Percentiles rank a stretch among this genome's conserved stretches.
phyloP scores from a whole-genome alignment of 345 rosid genomes.

The Geranium rotundifolium region DNA sequence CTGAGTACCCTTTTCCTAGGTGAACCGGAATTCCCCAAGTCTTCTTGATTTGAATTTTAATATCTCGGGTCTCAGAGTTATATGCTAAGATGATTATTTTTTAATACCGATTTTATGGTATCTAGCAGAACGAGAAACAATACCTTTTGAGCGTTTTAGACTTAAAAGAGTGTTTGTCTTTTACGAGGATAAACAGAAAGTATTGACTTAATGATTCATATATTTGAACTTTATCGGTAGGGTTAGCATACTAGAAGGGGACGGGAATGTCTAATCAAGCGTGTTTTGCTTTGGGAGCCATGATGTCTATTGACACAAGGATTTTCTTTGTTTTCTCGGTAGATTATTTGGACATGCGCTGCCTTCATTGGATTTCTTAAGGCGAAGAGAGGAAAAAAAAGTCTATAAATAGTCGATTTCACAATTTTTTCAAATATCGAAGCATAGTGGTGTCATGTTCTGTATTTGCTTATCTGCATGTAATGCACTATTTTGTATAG shows the following conservation, averaged over 20 bases:
- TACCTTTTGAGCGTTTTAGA: not conserved
- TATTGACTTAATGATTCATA: not conserved
- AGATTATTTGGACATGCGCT: slow-evolving; percentile 32
- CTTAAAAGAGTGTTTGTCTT: not conserved
- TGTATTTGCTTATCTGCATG: slow-evolving; percentile 12
- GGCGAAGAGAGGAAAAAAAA: slow-evolving; percentile 13
- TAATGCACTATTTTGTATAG: slow-evolving; percentile 12
- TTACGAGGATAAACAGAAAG: not conserved
- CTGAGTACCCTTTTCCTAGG: no score
- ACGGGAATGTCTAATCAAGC: slow-evolving; percentile 8
- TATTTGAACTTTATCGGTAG: not conserved
- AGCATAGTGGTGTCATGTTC: not conserved
- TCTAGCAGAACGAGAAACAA: not conserved
- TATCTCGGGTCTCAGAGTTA: no score
- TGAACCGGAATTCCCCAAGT: no score
- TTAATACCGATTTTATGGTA: not conserved
- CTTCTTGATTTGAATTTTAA: no score
- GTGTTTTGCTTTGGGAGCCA: slow-evolving; percentile 14
- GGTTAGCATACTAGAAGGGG: slow-evolving; percentile 7
- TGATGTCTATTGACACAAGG: slow-evolving; percentile 41
- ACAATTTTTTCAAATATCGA: slow-evolving; percentile 11
- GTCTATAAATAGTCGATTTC: slow-evolving; percentile 12
- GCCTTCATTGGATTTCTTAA: slow-evolving; percentile 21
- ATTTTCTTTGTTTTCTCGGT: slow-evolving; percentile 28
- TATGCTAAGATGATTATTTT: no score